Percentiles rank a stretch among this genome's conserved stretches.
Evolutionary conservation across 2,329 filamentous ascomycete genomes (phyloP).

Genomic region (Neophaeococcomyces aloes): DNA sequence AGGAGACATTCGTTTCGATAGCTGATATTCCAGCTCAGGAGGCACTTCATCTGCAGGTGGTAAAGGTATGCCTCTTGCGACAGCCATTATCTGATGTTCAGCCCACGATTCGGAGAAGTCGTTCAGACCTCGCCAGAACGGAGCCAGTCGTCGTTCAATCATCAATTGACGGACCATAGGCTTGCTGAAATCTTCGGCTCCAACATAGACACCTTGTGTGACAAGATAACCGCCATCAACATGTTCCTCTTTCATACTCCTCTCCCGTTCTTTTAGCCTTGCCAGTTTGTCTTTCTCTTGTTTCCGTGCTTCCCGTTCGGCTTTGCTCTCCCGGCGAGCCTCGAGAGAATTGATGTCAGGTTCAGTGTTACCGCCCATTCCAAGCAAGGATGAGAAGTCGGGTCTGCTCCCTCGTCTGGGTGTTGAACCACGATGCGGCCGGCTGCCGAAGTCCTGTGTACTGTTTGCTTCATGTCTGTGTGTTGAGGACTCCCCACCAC

Average conservation of each 20-base stretch:
- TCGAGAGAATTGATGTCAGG: conserved; percentile 43
- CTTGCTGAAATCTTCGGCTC: conserved; percentile 88
- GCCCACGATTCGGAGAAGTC: conserved; percentile 85
- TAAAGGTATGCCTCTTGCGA: conserved; percentile 70
- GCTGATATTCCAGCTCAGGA: conserved; percentile 50
- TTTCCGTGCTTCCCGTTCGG: conserved; percentile 78
- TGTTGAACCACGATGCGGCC: conserved; percentile 32
- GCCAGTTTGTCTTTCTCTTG: conserved; percentile 68
- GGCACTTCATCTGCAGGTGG: conserved; percentile 76
- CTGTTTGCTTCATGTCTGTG: conserved; percentile 11
- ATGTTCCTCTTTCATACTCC: conserved; percentile 81
- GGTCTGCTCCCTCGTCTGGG: conserved; percentile 44
- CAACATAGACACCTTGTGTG: conserved; percentile 86
- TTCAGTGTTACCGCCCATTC: conserved; percentile 41
- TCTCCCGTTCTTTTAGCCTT: conserved; percentile 73
- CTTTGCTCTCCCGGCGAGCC: conserved; percentile 71
- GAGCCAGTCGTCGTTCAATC: conserved; percentile 84
- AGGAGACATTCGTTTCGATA: conserved; percentile 39
- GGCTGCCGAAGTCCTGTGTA: conserved; percentile 5
- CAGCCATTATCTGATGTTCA: conserved; percentile 88
- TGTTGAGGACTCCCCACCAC: conserved; percentile 12
- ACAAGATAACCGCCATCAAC: conserved; percentile 92
- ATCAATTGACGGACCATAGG: conserved; percentile 76
- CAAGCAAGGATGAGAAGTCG: conserved; percentile 50
- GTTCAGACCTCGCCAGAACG: conserved; percentile 89